phyloP scores from a whole-genome alignment of 202 grass and related monocot species.

The Musa balbisiana region DNA sequence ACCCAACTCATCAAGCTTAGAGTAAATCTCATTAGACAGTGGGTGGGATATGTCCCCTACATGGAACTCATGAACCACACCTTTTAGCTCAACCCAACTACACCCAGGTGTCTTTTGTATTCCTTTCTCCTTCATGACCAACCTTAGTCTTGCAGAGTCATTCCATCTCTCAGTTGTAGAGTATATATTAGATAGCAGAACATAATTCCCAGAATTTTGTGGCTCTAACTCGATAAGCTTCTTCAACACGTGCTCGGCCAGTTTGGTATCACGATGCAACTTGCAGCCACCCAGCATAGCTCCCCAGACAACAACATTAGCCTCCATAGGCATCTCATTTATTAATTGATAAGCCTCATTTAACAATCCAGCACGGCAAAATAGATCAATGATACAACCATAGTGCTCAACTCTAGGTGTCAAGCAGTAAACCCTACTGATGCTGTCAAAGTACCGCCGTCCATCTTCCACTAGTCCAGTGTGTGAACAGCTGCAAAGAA shows the following conservation, averaged over 20 bases:
- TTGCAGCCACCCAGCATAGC: conserved; percentile 58
- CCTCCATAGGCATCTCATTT: conserved; percentile 45
- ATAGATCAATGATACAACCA: conserved; percentile 47
- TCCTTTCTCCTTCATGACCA: conserved; percentile 38
- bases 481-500: conserved; percentile 57
- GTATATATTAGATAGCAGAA: conserved; percentile 61
- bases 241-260: conserved; percentile 49
- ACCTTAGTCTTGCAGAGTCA: conserved; percentile 43
- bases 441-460: conserved; percentile 38
- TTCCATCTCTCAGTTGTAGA: conserved; percentile 44
- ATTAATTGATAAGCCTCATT: conserved; percentile 44
- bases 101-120: conserved; percentile 45
- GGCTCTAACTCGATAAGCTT: conserved; percentile 44
- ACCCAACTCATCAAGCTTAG: conserved; percentile 48
- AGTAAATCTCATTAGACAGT: conserved; percentile 34
- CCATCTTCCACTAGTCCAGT: conserved; percentile 58
- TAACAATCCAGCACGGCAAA: conserved; percentile 49
- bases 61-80: conserved; percentile 49
- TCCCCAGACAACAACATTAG: conserved; percentile 58
- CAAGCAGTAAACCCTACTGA: conserved; percentile 31
- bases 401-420: conserved; percentile 50
- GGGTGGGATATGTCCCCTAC: conserved; percentile 47
- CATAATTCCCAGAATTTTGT: conserved; percentile 45
- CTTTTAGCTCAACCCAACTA: conserved; percentile 53
- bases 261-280: conserved; percentile 29